These are phyloP conservation scores for Chaetomium globosum DNA, from an alignment of 2,329 filamentous ascomycete genomes.

Conservation along the genomic window DNA sequence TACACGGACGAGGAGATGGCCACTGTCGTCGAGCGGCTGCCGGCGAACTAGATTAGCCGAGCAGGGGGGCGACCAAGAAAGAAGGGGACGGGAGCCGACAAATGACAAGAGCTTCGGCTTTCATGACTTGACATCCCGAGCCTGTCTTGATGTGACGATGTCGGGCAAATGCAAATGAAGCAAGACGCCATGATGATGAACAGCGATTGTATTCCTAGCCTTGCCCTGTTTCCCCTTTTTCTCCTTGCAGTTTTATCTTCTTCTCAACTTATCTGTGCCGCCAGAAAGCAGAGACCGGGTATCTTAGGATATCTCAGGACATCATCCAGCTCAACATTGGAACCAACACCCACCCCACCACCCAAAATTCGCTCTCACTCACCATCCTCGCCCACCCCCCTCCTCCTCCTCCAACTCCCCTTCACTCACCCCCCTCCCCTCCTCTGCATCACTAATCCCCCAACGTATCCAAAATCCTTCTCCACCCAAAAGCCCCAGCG, in stretches of 20 bases:
- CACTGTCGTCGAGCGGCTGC: conserved; percentile 80
- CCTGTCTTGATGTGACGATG: not conserved
- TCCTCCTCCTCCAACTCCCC: not conserved
- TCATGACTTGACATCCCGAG: not conserved
- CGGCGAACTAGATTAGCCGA: conserved; percentile 56
- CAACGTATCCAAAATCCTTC: conserved; percentile 70
- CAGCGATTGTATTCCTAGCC: conserved; percentile 10
- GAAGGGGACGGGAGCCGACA: not conserved
- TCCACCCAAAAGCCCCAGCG: conserved; percentile 78
- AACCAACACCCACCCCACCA: not conserved
- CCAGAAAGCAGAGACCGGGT: not conserved
- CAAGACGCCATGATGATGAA: not conserved
- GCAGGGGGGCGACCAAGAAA: not conserved
- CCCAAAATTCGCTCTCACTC: not conserved
- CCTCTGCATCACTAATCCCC: conserved; percentile 52
- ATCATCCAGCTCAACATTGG: not conserved
- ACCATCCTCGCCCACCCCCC: not conserved
- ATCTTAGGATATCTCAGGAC: conserved; percentile 1
- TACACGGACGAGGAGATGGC: conserved; percentile 98
- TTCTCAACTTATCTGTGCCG: not conserved
- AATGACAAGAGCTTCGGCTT: conserved; percentile 11
- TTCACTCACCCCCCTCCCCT: not conserved
- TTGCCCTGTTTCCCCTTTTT: not conserved
- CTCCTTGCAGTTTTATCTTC: not conserved
- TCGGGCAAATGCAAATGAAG: not conserved